Conservation (phyloP, 805 yeast genomes). For the Metschnikowia sp. region DNA sequence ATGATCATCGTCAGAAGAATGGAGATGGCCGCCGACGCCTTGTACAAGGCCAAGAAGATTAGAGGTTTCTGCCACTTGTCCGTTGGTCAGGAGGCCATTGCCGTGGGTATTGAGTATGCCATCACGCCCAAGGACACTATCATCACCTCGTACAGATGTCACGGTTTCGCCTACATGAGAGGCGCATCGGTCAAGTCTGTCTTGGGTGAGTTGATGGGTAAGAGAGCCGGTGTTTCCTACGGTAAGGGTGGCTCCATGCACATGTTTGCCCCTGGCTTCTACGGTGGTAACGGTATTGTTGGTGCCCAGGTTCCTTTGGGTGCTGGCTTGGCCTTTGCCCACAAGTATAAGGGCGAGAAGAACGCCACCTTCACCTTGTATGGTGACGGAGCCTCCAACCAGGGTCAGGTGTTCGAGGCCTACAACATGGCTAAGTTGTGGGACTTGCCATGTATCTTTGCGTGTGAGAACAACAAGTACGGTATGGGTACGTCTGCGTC, state of each 20-base stretch:
- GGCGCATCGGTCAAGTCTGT: constrained; percentile 90
- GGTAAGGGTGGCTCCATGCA: constrained; percentile 99
- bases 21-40: constrained; percentile 99
- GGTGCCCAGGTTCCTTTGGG: constrained; percentile 99
- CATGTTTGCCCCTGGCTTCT: constrained; percentile 92
- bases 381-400: constrained; percentile 99
- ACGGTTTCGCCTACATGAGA: constrained; percentile 96
- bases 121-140: constrained; percentile 80
- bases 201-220: constrained; percentile 95
- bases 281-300: constrained; percentile 99
- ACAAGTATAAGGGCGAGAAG: constrained; percentile 79
- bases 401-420: constrained; percentile 97
- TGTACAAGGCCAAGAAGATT: constrained; percentile 96
- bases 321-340: constrained; percentile 97
- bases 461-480: constrained; percentile 98
- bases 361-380: constrained; percentile 84
- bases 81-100: constrained; percentile 98
- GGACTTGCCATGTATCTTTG: constrained; percentile 91
- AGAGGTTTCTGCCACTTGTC: constrained; percentile 99
- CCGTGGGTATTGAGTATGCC: constrained; percentile 97
- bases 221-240: constrained; percentile 88
- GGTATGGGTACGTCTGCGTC: constrained; percentile 99
- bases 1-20: constrained; percentile 92
- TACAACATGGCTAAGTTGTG: constrained; percentile 99
- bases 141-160: constrained; percentile 98